phyloP scores from a whole-genome alignment of 805 yeast species.

The Groenewaldozyma salmanticensis region DNA sequence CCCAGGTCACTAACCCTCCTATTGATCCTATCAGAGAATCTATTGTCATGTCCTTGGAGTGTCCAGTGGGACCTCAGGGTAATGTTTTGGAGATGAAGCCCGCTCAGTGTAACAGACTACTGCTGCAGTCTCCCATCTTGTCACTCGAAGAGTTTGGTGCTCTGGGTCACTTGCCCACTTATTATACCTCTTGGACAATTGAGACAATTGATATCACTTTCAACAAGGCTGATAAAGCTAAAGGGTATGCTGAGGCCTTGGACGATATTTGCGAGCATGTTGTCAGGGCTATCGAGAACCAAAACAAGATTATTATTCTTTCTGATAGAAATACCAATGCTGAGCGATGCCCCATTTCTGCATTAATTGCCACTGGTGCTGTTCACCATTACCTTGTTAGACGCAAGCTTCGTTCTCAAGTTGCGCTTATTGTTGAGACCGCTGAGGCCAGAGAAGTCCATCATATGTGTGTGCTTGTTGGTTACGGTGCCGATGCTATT shows the following conservation, averaged over 20 bases:
- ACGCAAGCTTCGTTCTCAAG: slow-evolving; percentile 92
- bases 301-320: slow-evolving; percentile 64
- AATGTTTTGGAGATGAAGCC: slow-evolving; percentile 89
- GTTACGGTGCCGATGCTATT: slow-evolving; percentile 96
- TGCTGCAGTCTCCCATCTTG: slow-evolving; percentile 75
- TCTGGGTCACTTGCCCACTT: slow-evolving; percentile 56
- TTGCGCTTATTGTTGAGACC: slow-evolving; percentile 83
- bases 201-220: slow-evolving; percentile 83
- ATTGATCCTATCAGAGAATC: slow-evolving; percentile 96
- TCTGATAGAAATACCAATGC: slow-evolving; percentile 58
- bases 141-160: slow-evolving; percentile 67
- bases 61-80: slow-evolving; percentile 98
- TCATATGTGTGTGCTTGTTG: slow-evolving; percentile 86
- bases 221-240: slow-evolving; percentile 68
- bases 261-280: slow-evolving; percentile 86
- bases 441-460: slow-evolving; percentile 98
- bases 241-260: slow-evolving; percentile 75
- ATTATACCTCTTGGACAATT: slow-evolving; percentile 81
- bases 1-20: slow-evolving; percentile 98
- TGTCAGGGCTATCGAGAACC: slow-evolving; percentile 68
- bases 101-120: slow-evolving; percentile 79
- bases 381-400: slow-evolving; percentile 94
- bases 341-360: slow-evolving; percentile 68
- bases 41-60: slow-evolving; percentile 93
- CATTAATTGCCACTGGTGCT: slow-evolving; percentile 90